phyloP scores from a whole-genome alignment of 768 basidiomycete species.

The Lentinula guzmanii region DNA sequence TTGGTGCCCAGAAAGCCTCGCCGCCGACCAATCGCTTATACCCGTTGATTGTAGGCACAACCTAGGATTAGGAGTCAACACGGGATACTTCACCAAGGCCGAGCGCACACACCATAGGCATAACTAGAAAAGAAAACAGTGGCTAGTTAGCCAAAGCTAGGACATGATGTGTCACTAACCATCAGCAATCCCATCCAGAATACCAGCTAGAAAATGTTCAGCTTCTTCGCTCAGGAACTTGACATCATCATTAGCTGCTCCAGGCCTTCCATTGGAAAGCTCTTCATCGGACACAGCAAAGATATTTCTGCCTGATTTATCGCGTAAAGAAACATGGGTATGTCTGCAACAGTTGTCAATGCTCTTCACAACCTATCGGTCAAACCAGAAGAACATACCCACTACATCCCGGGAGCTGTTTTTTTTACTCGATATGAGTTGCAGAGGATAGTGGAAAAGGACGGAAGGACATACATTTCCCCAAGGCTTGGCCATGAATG shows the following conservation, averaged over 20 bases:
- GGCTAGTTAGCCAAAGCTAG: neutral
- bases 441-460: neutral
- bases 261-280: constrained; percentile 52
- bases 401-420: constrained; percentile 88
- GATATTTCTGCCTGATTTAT: constrained; percentile 62
- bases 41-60: constrained; percentile 90
- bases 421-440: neutral
- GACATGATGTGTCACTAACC: constrained; percentile 37
- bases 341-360: constrained; percentile 44
- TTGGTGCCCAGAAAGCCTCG: constrained; percentile 92
- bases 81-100: neutral
- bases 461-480: constrained; percentile 57
- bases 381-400: constrained; percentile 46
- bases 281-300: constrained; percentile 72
- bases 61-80: constrained; percentile 26
- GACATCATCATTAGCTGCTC: constrained; percentile 76
- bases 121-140: constrained; percentile 37
- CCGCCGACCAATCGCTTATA: constrained; percentile 96
- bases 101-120: constrained; percentile 61
- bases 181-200: constrained; percentile 86
- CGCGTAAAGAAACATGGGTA: constrained; percentile 83
- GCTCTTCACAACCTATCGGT: neutral
- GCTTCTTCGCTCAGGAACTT: constrained; percentile 76
- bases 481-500: constrained; percentile 99
- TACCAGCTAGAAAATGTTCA: constrained; percentile 93